These are phyloP conservation scores for Trypanosoma vivax DNA, from an alignment of 208 protist genomes.

Conservation along the genomic window DNA sequence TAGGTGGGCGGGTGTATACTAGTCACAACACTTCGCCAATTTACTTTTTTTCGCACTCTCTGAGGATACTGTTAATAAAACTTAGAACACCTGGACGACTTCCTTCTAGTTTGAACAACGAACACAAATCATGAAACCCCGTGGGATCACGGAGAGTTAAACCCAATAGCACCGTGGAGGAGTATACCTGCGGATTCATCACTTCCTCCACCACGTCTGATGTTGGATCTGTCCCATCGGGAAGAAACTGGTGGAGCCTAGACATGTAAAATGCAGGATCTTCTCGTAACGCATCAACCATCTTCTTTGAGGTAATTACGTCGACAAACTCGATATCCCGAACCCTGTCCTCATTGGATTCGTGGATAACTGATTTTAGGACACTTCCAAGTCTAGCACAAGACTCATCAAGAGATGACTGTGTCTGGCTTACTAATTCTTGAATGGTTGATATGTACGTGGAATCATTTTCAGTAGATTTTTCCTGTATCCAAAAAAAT, in stretches of 20 bases:
- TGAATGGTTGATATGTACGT: conserved; percentile 42
- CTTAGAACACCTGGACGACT: conserved; percentile 25
- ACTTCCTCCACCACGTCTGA: conserved; percentile 52
- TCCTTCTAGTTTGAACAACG: conserved; percentile 40
- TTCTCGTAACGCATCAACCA: conserved; percentile 42
- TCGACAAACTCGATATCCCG: conserved; percentile 24
- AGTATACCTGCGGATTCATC: conserved; percentile 53
- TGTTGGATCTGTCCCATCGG: conserved; percentile 23
- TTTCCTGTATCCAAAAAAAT: conserved; percentile 87
- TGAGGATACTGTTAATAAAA: conserved; percentile 56
- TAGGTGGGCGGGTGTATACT: too few relatives aligned
- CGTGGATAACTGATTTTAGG: conserved; percentile 52
- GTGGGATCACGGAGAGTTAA: conserved; percentile 37
- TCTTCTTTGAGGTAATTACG: conserved; percentile 38
- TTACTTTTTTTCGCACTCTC: conserved; percentile 27
- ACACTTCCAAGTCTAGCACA: conserved; percentile 25
- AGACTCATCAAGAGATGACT: not conserved
- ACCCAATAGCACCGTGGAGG: conserved; percentile 33
- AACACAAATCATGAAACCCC: conserved; percentile 45
- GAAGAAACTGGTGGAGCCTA: conserved; percentile 35
- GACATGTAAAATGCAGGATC: conserved; percentile 53
- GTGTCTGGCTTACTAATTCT: conserved; percentile 23
- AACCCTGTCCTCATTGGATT: not conserved
- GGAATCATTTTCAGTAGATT: conserved; percentile 57
- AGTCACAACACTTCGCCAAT: conserved; percentile 1